phyloP scores from a whole-genome alignment of 371 early-diverging fungal genomes.

The Rhizomucor pusillus region DNA sequence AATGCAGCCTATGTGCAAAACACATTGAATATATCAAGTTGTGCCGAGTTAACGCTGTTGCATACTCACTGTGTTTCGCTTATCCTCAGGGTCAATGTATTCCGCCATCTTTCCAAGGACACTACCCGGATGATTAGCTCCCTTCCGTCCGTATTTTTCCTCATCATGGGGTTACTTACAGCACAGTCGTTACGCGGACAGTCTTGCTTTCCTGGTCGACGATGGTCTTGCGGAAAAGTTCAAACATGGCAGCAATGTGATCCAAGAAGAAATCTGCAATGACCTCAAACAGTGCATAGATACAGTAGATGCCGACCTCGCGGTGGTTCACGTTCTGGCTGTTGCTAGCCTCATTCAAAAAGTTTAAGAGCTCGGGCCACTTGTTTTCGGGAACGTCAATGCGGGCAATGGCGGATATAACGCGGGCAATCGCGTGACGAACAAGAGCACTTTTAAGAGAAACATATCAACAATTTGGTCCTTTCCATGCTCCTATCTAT shows the following conservation, averaged over 20 bases:
- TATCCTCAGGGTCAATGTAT: constrained; percentile 70
- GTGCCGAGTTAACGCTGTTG: too few species aligned
- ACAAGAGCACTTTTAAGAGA: constrained; percentile 50
- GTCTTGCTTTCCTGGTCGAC: constrained; percentile 64
- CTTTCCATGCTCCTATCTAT: neutral
- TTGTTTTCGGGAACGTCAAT: constrained; percentile 70
- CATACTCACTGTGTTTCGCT: constrained; percentile 57
- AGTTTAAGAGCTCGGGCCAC: constrained; percentile 78
- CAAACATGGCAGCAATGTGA: constrained; percentile 61
- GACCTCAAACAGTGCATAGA: constrained; percentile 80
- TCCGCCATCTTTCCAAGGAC: constrained; percentile 85
- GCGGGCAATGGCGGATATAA: constrained; percentile 80
- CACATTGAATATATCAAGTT: neutral
- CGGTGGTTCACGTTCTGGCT: constrained; percentile 70
- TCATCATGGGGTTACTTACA: neutral
- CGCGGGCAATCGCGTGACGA: constrained; percentile 77
- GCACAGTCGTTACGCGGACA: constrained; percentile 4
- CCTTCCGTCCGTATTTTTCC: neutral
- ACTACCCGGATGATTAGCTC: constrained; percentile 7
- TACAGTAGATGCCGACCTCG: constrained; percentile 80
- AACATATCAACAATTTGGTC: too few species aligned
- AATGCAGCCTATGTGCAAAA: constrained; percentile 2
- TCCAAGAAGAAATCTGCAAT: constrained; percentile 71
- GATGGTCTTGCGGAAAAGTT: constrained; percentile 66
- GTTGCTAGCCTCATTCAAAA: constrained; percentile 70